These are phyloP conservation scores for Herpetomonas samuelpessoai DNA, from an alignment of 208 protist species.

Conservation along the genomic window DNA sequence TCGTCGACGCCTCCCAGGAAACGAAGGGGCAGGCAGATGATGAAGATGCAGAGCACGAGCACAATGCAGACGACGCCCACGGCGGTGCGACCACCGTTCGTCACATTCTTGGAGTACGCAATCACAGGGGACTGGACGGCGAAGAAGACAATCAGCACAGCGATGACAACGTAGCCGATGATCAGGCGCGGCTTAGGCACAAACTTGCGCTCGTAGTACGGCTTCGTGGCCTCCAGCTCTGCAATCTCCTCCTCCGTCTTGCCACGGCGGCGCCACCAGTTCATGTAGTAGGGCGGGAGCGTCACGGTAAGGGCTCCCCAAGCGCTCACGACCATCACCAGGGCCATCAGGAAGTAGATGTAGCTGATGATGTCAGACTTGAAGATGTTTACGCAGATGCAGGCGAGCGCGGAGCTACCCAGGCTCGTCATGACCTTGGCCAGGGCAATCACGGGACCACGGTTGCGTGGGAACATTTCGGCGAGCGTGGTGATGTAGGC, in stretches of 20 bases:
- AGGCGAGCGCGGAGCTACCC: slow-evolving; percentile 62
- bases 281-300: slow-evolving; percentile 64
- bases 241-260: slow-evolving; percentile 38
- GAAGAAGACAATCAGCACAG: slow-evolving; percentile 51
- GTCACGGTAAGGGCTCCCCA: slow-evolving; percentile 24
- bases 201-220: slow-evolving; percentile 45
- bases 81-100: slow-evolving; percentile 11
- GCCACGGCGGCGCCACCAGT: slow-evolving; percentile 51
- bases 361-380: slow-evolving; percentile 45
- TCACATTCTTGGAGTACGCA: slow-evolving; percentile 36
- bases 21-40: slow-evolving; percentile 47
- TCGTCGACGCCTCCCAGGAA: slow-evolving; percentile 59
- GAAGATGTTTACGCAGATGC: slow-evolving; percentile 55
- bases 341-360: slow-evolving; percentile 69
- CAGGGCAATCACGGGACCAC: slow-evolving; percentile 52
- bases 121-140: slow-evolving; percentile 41
- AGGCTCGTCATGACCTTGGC: slow-evolving; percentile 73
- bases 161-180: slow-evolving; percentile 47
- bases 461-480: slow-evolving; percentile 66
- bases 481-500: slow-evolving; percentile 52
- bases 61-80: slow-evolving; percentile 45
- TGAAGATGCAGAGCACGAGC: slow-evolving; percentile 33
- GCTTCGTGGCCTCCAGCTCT: slow-evolving; percentile 27
- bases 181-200: slow-evolving; percentile 48
- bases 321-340: slow-evolving; percentile 29